Percentiles rank a stretch among this genome's conserved stretches.
Conservation (phyloP, 2,329 filamentous ascomycete species). For the Coniochaeta sp. region DNA sequence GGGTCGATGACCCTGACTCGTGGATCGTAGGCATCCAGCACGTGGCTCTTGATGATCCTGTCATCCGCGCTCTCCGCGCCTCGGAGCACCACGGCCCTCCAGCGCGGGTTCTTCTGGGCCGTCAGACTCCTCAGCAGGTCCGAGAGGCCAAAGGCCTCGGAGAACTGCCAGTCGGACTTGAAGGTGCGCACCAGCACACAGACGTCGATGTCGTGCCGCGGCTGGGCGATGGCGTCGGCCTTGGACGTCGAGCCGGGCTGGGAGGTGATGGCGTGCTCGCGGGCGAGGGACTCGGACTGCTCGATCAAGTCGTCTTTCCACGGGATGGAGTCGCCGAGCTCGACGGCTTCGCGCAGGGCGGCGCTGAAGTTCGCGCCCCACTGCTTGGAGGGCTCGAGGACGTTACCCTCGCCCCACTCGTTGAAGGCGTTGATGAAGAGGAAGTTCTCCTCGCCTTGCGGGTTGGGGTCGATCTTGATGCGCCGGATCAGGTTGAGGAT, state of each 20-base stretch:
- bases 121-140: constrained; percentile 4
- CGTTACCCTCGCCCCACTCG: constrained; percentile 9
- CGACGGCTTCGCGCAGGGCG: constrained; percentile 4
- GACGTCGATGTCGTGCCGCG: constrained; percentile 4
- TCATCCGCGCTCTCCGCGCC: neutral
- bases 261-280: neutral
- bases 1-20: neutral
- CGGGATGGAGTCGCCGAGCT: neutral
- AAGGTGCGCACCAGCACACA: constrained; percentile 5
- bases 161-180: neutral
- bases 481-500: constrained; percentile 2
- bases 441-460: constrained; percentile 6
- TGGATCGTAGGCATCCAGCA: constrained; percentile 5
- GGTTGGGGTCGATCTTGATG: constrained; percentile 7
- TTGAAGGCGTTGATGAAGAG: constrained; percentile 9
- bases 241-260: neutral
- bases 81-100: constrained; percentile 6
- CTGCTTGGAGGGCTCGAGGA: constrained; percentile 7
- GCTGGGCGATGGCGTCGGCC: neutral
- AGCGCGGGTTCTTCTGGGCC: constrained; percentile 3
- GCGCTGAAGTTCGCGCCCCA: constrained; percentile 5
- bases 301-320: constrained; percentile 7
- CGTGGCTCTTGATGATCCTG: constrained; percentile 1
- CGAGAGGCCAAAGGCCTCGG: neutral
- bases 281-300: neutral